Evolutionary conservation across 2,329 filamentous ascomycete species (phyloP), one percentile per base, ranked within the genome.

Genomic region (Hypomyces rosellus): DNA sequence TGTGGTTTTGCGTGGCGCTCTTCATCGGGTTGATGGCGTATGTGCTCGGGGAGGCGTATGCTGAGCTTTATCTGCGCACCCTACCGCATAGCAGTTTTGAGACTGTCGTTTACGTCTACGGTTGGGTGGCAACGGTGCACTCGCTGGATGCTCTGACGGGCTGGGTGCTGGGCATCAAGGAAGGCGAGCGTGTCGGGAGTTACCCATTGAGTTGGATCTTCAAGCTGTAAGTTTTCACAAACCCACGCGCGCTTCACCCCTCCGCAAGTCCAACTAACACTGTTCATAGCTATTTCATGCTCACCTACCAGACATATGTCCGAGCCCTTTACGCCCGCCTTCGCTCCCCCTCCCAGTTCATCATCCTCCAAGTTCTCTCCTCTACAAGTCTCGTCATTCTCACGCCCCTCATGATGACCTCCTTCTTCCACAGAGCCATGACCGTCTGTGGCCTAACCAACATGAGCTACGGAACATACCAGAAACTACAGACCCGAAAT

Each of bases 201-300:
- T 86, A 86, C 59, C 83, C 83, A n/a, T 65, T 86, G 51, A 83
- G 81, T 56, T 86, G 82, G 79, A 78, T 85, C 39, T 86, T 86
- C 59, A 86, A 86, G 63, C 73, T 86, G 77, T 84, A 62, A 67
- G 78, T 68, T 18, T 11, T 13, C 15, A 20, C 20, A 20, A 3
- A 20, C 20, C 8, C 25, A 30, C 25, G 50, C 30, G 50, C 30
- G 8, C 15, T 43, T 33, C 15, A 18, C n/a, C 20, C 20, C 20
- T 20, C 20, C 22, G 13, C 22, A 20, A n/a, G 8, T 20, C 36
- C 36, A 40, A 37, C 39, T 16, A 45, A 18, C 59, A n/a, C 16
- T 18, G 12, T 18, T 12, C 5, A 20, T 56, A 80, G 77, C 44
- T 85, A 84, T 65, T 85, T 84, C 63, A 81, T 81, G 72, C 68